Conservation (phyloP, 768 basidiomycete genomes). For the Pholiota microspora region DNA sequence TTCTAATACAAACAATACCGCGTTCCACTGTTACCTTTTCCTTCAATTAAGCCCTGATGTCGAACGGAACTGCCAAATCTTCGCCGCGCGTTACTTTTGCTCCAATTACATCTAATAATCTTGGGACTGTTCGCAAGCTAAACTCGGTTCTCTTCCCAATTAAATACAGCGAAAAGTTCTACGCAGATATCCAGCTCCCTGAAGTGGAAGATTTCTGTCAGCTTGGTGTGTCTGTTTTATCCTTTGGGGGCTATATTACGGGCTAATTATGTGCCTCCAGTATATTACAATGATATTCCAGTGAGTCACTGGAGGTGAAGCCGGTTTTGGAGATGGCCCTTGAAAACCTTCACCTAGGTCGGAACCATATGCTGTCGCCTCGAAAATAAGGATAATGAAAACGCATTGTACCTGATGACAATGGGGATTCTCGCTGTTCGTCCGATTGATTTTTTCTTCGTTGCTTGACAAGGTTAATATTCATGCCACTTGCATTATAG, state of each 20-base stretch:
- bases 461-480: conserved; percentile 22
- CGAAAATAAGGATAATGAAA: conserved; percentile 60
- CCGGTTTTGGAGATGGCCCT: conserved; percentile 13
- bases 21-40: neutral
- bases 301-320: conserved; percentile 28
- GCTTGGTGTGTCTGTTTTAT: conserved; percentile 58
- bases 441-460: conserved; percentile 6
- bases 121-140: conserved; percentile 71
- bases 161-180: conserved; percentile 87
- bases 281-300: conserved; percentile 92
- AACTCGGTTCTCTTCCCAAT: conserved; percentile 86
- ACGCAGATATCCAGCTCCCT: conserved; percentile 70
- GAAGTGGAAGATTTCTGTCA: conserved; percentile 87
- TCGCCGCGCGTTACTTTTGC: conserved; percentile 61
- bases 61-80: conserved; percentile 19
- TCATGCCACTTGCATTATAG: conserved; percentile 33
- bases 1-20: neutral
- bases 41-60: conserved; percentile 13
- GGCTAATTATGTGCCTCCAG: conserved; percentile 35
- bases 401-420: conserved; percentile 81
- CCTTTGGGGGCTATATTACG: conserved; percentile 3
- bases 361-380: conserved; percentile 86
- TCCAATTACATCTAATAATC: conserved; percentile 75
- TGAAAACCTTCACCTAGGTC: conserved; percentile 39
- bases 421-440: conserved; percentile 85